Percentiles rank a stretch among this genome's conserved stretches.
phyloP scores from a whole-genome alignment of 306 rosid species.

The Amphicarpaea edgeworthii region DNA sequence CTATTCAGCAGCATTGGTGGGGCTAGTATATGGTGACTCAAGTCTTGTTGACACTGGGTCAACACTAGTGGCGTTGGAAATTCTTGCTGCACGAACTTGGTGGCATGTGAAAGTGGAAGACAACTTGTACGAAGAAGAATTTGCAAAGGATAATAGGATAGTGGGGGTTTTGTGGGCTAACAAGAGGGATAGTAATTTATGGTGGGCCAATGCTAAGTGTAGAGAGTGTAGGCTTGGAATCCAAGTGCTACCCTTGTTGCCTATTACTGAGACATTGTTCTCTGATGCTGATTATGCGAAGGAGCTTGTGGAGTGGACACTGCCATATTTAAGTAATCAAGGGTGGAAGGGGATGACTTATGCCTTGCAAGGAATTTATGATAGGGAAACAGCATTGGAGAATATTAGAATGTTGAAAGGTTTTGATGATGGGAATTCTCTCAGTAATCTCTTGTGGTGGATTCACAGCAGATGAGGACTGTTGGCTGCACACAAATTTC shows the following conservation, averaged over 20 bases:
- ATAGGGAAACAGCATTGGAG: slow-evolving; percentile 62
- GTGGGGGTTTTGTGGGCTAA: slow-evolving; percentile 85
- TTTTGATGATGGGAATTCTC: slow-evolving; percentile 87
- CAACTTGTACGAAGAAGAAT: slow-evolving; percentile 61
- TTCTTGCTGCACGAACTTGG: slow-evolving; percentile 78
- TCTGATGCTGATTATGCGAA: slow-evolving; percentile 62
- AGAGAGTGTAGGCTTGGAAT: slow-evolving; percentile 82
- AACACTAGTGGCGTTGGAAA: slow-evolving; percentile 69
- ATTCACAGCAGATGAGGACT: slow-evolving; percentile 71
- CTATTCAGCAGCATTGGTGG: slow-evolving; percentile 81
- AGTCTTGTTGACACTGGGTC: slow-evolving; percentile 70
- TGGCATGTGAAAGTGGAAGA: slow-evolving; percentile 74
- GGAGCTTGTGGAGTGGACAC: slow-evolving; percentile 83
- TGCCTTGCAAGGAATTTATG: slow-evolving; percentile 77
- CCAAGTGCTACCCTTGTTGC: slow-evolving; percentile 77
- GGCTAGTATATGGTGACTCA: slow-evolving; percentile 77
- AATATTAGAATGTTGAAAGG: slow-evolving; percentile 66
- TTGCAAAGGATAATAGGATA: slow-evolving; percentile 63
- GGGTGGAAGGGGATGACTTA: slow-evolving; percentile 94
- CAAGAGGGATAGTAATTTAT: slow-evolving; percentile 79
- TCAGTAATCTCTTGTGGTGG: slow-evolving; percentile 92
- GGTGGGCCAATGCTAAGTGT: slow-evolving; percentile 87
- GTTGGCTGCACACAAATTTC: not conserved
- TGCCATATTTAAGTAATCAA: slow-evolving; percentile 72
- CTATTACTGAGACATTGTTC: slow-evolving; percentile 74